Evolutionary conservation across 2,329 filamentous ascomycete species (phyloP).

Genomic region (Fusarium marasasianum): DNA sequence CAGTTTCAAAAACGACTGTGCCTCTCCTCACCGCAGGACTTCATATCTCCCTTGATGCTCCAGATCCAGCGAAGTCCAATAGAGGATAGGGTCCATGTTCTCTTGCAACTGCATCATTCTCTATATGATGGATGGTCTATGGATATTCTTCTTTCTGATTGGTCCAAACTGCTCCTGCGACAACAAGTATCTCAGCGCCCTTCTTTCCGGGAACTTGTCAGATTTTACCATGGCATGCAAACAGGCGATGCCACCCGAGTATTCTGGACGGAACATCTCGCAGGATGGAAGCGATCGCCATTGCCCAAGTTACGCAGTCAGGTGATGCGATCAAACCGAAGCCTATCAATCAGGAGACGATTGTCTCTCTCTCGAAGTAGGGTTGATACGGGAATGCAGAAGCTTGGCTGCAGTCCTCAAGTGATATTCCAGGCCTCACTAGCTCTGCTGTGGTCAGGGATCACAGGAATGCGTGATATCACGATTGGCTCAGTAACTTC

Average conservation of each 20-base stretch:
- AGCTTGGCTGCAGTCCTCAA: conserved; percentile 67
- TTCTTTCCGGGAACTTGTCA: conserved; percentile 69
- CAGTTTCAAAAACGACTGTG: conserved; percentile 51
- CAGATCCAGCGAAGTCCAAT: conserved; percentile 55
- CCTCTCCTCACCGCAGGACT: conserved; percentile 49
- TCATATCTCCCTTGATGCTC: conserved; percentile 69
- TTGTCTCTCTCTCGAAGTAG: conserved; percentile 28
- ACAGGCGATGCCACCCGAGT: conserved; percentile 55
- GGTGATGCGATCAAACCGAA: conserved; percentile 38
- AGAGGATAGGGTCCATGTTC: conserved; percentile 41
- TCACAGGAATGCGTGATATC: conserved; percentile 73
- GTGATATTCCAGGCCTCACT: conserved; percentile 80
- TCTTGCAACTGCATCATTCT: conserved; percentile 79
- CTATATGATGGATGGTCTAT: conserved; percentile 95
- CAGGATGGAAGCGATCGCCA: conserved; percentile 61
- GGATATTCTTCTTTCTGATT: conserved; percentile 76
- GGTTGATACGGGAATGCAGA: conserved; percentile 48
- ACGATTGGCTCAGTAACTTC: conserved; percentile 84
- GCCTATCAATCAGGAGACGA: conserved; percentile 10
- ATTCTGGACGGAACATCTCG: conserved; percentile 77
- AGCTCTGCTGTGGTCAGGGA: conserved; percentile 70
- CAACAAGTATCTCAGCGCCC: conserved; percentile 53
- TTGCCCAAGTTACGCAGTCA: conserved; percentile 62
- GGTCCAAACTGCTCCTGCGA: conserved; percentile 60
- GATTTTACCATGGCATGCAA: conserved; percentile 53